These are phyloP conservation scores for Boletus barrowsii DNA, from an alignment of 768 basidiomycete genomes.

Conservation along the genomic window DNA sequence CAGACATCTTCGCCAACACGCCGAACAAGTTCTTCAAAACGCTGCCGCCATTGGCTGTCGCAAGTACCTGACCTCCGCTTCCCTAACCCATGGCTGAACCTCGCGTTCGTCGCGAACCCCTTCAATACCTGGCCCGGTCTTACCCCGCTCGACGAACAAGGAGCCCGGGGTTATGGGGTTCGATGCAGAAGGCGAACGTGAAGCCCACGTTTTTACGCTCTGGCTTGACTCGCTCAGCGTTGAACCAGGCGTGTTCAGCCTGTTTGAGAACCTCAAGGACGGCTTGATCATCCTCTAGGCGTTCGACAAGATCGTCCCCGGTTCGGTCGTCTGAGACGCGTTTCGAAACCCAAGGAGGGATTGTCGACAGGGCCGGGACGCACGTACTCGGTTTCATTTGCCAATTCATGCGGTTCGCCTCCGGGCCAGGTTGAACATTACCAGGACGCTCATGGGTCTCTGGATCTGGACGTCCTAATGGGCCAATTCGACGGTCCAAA, in stretches of 20 bases:
- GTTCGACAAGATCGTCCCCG: slow-evolving; percentile 93
- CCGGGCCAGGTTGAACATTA: no score
- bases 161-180: slow-evolving; percentile 89
- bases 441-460: no score
- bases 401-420: no score
- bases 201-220: slow-evolving; percentile 95
- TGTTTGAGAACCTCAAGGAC: slow-evolving; percentile 95
- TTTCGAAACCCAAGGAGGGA: slow-evolving; percentile 24
- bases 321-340: slow-evolving; percentile 89
- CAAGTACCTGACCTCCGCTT: slow-evolving; percentile 90
- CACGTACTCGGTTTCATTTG: no score
- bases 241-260: slow-evolving; percentile 92
- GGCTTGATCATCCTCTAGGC: slow-evolving; percentile 91
- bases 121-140: slow-evolving; percentile 98
- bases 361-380: no score
- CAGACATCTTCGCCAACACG: slow-evolving; percentile 75
- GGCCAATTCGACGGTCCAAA: no score
- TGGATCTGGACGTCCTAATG: no score
- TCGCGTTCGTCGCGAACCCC: slow-evolving; percentile 96
- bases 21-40: slow-evolving; percentile 92
- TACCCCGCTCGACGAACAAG: slow-evolving; percentile 90
- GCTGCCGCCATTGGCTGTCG: slow-evolving; percentile 92
- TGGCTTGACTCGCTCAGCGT: slow-evolving; percentile 98
- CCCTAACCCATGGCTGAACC: slow-evolving; percentile 97
- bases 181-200: slow-evolving; percentile 97